Evolutionary conservation across 345 rosid genomes (phyloP), one percentile per base, ranked within the genome.

Genomic region (Draba incana): DNA sequence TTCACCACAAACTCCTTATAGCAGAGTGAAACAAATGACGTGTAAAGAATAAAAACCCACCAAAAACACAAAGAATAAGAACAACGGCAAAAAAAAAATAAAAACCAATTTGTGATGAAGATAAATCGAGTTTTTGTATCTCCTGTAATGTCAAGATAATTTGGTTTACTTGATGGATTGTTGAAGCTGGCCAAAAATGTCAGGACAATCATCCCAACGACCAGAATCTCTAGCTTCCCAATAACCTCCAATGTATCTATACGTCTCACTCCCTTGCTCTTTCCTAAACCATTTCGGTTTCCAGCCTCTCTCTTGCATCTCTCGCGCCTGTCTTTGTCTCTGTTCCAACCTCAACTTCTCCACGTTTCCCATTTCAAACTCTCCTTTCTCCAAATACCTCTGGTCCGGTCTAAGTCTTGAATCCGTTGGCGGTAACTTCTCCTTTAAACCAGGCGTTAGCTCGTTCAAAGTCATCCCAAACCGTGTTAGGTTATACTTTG

Each of bases 221-320:
- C 88, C 81, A 60, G 60, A 27, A 47, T 78, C 89, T 64, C 88
- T 81, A 31, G 90, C 84, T 55, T 92, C 96, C 98, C 96, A 92
- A 24, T 92, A 92, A 20, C 94, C 94, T 9, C 96, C 94, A 27
- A 71, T 37, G 41, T 89, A 86, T 0, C 80, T 80, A 73, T 85
- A 87, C 2, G 81, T 10, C 11, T 75, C 81, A 50, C 81, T 80
- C 65, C 67, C 88, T 66, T 84, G 75, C 37, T 87, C 98, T 83
- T 82, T 89, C 0, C 71, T 78, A 64, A 92, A 92, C 98, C 98
- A 92, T 48, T 78, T 81, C 2, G 98, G 98, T 71, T 87, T 86
- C 98, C 98, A 92, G 2, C 98, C 98, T 15, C 86, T 82, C 82
- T 92, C 98, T 62, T 92, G 98, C 98, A 89, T 87, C 76, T 84